Percentiles rank a stretch among this genome's conserved stretches.
phyloP scores from a whole-genome alignment of 1,139 yeast genomes.

The Scheffersomyces quercinus region DNA sequence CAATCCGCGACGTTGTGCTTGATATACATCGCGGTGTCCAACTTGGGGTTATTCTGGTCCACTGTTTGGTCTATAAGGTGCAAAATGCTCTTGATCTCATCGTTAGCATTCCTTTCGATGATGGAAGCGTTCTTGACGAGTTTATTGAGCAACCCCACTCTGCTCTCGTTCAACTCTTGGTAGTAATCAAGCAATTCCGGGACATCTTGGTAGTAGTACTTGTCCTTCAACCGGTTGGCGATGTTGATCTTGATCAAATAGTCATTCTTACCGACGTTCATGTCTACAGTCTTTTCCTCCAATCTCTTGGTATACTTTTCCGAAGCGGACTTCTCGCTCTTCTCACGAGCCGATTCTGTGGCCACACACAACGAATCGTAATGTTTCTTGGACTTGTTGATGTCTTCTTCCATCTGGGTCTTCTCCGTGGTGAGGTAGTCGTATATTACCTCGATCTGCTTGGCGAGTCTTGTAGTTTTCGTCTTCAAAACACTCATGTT shows the following conservation, averaged over 20 bases:
- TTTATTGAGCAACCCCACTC: conserved; percentile 71
- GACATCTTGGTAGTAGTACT: conserved; percentile 87
- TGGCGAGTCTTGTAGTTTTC: conserved; percentile 55
- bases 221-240: conserved; percentile 89
- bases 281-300: conserved; percentile 67
- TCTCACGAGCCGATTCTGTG: conserved; percentile 80
- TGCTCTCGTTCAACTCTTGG: conserved; percentile 82
- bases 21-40: conserved; percentile 89
- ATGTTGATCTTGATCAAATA: conserved; percentile 79
- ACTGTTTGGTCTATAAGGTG: conserved; percentile 58
- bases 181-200: conserved; percentile 87
- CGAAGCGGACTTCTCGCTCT: conserved; percentile 57
- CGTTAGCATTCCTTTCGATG: conserved; percentile 61
- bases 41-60: conserved; percentile 67
- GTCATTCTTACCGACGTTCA: conserved; percentile 84
- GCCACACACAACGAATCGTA: conserved; percentile 80
- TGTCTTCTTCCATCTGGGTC: conserved; percentile 61
- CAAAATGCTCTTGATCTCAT: conserved; percentile 53
- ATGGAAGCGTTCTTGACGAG: conserved; percentile 65
- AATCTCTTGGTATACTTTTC: conserved; percentile 62
- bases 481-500: conserved; percentile 57
- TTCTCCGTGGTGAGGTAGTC: conserved; percentile 60
- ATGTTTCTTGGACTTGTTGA: conserved; percentile 66
- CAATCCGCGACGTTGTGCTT: conserved; percentile 78
- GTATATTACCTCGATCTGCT: conserved; percentile 58